Base-by-base conservation (phyloP, 805 yeast genomes). In the Ogataea trehalophila region DNA sequence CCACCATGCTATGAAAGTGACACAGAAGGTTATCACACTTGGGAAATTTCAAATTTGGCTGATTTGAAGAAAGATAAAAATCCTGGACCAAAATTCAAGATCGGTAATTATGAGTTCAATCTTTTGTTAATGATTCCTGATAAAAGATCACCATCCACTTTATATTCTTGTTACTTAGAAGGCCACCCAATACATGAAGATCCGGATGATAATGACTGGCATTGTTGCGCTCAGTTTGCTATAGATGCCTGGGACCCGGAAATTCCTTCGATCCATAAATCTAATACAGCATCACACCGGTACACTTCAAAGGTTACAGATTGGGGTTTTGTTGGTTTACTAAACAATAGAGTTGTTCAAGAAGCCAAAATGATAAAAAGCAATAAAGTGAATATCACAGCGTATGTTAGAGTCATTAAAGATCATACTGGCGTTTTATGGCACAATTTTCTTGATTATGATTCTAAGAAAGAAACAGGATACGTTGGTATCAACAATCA, bases 361-460 rank as follows among this genome's bases (percentile, higher is more conserved):
- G 67, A 64, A 14, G 26, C 48, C 11, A 47, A 46, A 18, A 45
- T 62, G n/a, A 44, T 65, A 7, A 75, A 74, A 45, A 78, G 81
- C 37, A 80, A 83, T 55, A 65, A 68, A 46, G 62, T 89, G 43
- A 82, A 87, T 62, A 73, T 92, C 37, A 83, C 96, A 0, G 94
- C 83, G 0, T 85, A 79, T 62, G 83, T 91, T 18, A 74, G 87
- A 46, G 78, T 88, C 4, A 72, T 92, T 51, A 83, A 86, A 53
- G 99, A 94, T 67, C 81, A 89, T 20, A 94, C 99, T 0, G 97
- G 97, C 3, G 95, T 91, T 1, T 71, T 94, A 50, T 94, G 97
- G 96, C 95, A 89, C 62, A 86, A 85, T 62, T 89, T 90, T 56
- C 52, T 75, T 37, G 85, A 87, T 59, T 87, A 87, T 67, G 89